These are phyloP conservation scores for Sporothrix globosa DNA, from an alignment of 2,329 filamentous ascomycete genomes.

Conservation along the genomic window DNA sequence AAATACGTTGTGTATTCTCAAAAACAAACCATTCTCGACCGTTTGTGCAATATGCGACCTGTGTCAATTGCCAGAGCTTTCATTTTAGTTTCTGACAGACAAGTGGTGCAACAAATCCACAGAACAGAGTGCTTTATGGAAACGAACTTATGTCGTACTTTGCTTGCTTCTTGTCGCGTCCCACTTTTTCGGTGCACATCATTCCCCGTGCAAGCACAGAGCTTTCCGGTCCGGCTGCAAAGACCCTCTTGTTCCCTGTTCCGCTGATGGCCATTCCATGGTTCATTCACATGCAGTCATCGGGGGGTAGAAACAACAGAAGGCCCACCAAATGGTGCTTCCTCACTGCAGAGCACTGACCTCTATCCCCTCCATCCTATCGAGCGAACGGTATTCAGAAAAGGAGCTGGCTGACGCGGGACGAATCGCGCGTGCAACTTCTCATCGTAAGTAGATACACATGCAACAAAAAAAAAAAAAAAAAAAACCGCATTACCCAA, in stretches of 20 bases:
- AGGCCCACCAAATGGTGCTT: too few relatives aligned
- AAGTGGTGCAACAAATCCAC: neutral
- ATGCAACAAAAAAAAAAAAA: too few relatives aligned
- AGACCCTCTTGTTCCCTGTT: slow-evolving; percentile 1
- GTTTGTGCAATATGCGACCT: too few relatives aligned
- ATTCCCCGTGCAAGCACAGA: neutral
- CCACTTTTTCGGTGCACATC: neutral
- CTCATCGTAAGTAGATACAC: neutral
- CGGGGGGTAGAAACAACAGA: neutral
- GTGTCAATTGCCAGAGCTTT: too few relatives aligned
- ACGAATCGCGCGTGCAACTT: neutral
- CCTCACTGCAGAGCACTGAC: slow-evolving; percentile 1
- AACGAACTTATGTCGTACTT: neutral
- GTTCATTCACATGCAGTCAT: slow-evolving; percentile 9
- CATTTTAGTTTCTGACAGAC: too few relatives aligned
- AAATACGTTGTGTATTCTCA: too few relatives aligned
- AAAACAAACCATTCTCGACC: too few relatives aligned
- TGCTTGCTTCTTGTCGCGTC: neutral
- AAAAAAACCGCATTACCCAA: too few relatives aligned
- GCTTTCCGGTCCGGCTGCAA: slow-evolving; percentile 13
- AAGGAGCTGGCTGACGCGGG: neutral
- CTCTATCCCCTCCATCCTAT: neutral
- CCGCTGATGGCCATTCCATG: neutral
- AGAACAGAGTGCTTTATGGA: neutral
- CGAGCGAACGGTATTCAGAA: neutral